These are phyloP conservation scores for Postia placenta DNA, from an alignment of 768 basidiomycete species.

Conservation along the genomic window DNA sequence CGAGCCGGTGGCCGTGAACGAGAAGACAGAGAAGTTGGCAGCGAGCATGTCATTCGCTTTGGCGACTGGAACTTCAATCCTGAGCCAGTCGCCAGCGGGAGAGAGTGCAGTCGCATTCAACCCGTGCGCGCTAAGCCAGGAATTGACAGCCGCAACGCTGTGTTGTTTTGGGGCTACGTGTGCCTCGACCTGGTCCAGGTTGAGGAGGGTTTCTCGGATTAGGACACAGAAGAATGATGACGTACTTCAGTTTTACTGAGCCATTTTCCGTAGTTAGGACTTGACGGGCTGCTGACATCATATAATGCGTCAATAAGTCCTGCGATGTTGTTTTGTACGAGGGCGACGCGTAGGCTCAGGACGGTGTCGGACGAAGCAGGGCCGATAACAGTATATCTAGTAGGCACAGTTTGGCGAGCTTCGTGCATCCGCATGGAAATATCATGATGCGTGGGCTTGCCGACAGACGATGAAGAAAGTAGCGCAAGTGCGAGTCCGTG, in stretches of 20 bases:
- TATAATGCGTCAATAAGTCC: slow-evolving; percentile 31
- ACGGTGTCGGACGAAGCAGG: slow-evolving; percentile 23
- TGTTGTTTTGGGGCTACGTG: slow-evolving; percentile 21
- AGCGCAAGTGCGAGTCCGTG: no score
- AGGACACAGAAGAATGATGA: background rate
- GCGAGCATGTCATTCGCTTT: slow-evolving; percentile 29
- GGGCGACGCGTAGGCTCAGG: slow-evolving; percentile 31
- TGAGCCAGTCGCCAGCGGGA: slow-evolving; percentile 30
- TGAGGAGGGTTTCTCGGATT: background rate
- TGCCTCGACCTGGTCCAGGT: slow-evolving; percentile 17
- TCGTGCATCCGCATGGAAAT: slow-evolving; percentile 29
- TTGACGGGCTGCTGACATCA: slow-evolving; percentile 32
- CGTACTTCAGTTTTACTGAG: slow-evolving; percentile 32
- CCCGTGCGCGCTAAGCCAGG: slow-evolving; percentile 24
- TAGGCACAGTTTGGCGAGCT: slow-evolving; percentile 18
- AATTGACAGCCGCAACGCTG: slow-evolving; percentile 19
- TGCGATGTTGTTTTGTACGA: slow-evolving; percentile 28
- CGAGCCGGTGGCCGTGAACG: slow-evolving; percentile 22
- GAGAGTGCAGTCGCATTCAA: slow-evolving; percentile 18
- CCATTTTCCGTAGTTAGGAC: slow-evolving; percentile 30
- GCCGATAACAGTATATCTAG: slow-evolving; percentile 24
- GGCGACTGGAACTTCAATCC: slow-evolving; percentile 22
- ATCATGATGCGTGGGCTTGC: no score
- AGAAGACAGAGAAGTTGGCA: slow-evolving; percentile 29
- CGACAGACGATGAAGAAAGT: no score